Evolutionary conservation across 768 basidiomycete species (phyloP).

Genomic region (Rhodosporidiobolus odoratus): DNA sequence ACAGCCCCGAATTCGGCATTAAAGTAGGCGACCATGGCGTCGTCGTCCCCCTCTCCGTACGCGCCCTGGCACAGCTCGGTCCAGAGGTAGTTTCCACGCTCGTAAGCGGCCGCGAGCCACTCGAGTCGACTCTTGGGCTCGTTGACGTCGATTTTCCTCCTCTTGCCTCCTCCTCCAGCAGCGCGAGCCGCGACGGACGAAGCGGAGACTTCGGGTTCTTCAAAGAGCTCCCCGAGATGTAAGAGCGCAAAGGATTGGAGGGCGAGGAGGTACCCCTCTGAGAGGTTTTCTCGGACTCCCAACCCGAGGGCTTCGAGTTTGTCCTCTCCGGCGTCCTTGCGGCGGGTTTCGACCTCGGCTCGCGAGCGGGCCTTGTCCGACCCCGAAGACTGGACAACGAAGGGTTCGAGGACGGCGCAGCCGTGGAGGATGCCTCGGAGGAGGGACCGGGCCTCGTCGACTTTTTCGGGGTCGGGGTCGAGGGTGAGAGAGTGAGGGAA

Average conservation of each 20-base stretch:
- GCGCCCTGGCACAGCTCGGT: background rate
- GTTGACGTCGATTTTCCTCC: conserved; percentile 33
- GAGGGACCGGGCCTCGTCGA: conserved; percentile 29
- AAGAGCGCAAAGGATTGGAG: conserved; percentile 29
- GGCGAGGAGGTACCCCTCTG: background rate
- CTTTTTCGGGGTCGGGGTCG: conserved; percentile 9
- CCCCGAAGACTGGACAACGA: background rate
- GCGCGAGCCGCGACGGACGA: background rate
- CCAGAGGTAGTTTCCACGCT: background rate
- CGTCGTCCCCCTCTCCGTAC: background rate
- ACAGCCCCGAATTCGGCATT: background rate
- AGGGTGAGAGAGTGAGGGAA: conserved; percentile 7
- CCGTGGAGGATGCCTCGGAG: conserved; percentile 38
- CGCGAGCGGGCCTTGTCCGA: background rate
- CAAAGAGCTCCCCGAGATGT: conserved; percentile 23
- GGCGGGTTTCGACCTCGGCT: background rate
- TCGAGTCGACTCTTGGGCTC: conserved; percentile 24
- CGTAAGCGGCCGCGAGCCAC: conserved; percentile 27
- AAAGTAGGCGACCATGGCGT: background rate
- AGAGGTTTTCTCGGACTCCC: background rate
- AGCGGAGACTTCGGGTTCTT: conserved; percentile 1
- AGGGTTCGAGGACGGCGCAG: conserved; percentile 20
- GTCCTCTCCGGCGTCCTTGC: conserved; percentile 4
- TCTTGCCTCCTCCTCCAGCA: conserved; percentile 4
- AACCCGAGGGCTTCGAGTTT: conserved; percentile 28